Conservation (phyloP, 768 basidiomycete genomes). For the Stropharia rugosoannulata region DNA sequence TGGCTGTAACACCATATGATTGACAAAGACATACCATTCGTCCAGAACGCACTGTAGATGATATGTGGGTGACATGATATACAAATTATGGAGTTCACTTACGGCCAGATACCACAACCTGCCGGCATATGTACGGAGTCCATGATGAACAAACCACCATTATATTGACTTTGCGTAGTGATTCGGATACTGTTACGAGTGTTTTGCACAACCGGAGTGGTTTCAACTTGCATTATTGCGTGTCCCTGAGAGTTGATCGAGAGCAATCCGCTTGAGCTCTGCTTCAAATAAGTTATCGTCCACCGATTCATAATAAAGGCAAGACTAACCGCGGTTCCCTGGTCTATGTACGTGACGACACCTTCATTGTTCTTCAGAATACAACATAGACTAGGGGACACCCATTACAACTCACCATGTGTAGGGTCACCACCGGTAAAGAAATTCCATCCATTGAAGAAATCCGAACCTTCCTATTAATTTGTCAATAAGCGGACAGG, state of each 20-base stretch:
- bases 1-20: conserved; percentile 14
- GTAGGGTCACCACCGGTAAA: conserved; percentile 73
- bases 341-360: conserved; percentile 62
- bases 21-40: conserved; percentile 33
- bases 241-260: conserved; percentile 69
- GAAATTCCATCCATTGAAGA: conserved; percentile 86
- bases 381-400: too few species aligned
- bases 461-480: conserved; percentile 58
- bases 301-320: conserved; percentile 4
- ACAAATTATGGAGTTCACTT: conserved; percentile 21
- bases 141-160: conserved; percentile 72
- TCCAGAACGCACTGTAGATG: conserved; percentile 43
- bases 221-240: conserved; percentile 88
- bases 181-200: conserved; percentile 81
- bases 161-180: conserved; percentile 57
- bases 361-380: neutral
- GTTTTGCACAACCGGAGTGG: conserved; percentile 66
- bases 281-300: neutral
- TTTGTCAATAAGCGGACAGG: neutral
- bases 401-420: conserved; percentile 39
- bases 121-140: conserved; percentile 89
- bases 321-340: conserved; percentile 52
- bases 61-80: neutral
- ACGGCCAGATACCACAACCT: conserved; percentile 88
- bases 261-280: conserved; percentile 60